A percentile compares a stretch with the other conserved stretches of the same genome.
phyloP scores from a whole-genome alignment of 768 basidiomycete species.

The Dacryopinax primogenitus region DNA sequence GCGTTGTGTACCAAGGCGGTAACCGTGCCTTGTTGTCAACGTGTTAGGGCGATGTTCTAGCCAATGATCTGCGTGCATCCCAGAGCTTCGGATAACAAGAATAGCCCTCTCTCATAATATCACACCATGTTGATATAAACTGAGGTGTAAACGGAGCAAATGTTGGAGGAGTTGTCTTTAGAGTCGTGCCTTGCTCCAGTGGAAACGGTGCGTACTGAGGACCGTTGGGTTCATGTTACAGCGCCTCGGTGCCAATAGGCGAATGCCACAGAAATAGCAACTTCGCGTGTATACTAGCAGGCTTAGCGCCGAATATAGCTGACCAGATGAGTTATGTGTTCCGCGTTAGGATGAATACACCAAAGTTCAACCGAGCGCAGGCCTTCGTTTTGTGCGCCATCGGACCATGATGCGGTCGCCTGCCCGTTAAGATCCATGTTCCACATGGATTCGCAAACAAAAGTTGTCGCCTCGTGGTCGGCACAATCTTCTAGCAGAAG shows the following conservation, averaged over 20 bases:
- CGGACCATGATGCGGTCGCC: background rate
- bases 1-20: background rate
- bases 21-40: background rate
- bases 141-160: too few species aligned
- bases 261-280: too few species aligned
- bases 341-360: background rate
- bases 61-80: background rate
- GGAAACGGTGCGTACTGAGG: too few species aligned
- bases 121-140: too few species aligned
- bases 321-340: background rate
- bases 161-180: too few species aligned
- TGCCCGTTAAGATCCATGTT: background rate
- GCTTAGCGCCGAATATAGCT: background rate
- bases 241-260: too few species aligned
- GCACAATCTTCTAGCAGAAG: background rate
- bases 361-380: background rate
- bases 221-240: too few species aligned
- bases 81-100: background rate
- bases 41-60: background rate
- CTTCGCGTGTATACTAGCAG: background rate
- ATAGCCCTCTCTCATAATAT: too few species aligned
- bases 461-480: constrained; percentile 2
- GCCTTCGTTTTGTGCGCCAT: background rate
- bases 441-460: background rate
- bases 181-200: too few species aligned